These are phyloP conservation scores for Aureobasidium subglaciale DNA, from an alignment of 2,329 filamentous ascomycete species.

Conservation along the genomic window DNA sequence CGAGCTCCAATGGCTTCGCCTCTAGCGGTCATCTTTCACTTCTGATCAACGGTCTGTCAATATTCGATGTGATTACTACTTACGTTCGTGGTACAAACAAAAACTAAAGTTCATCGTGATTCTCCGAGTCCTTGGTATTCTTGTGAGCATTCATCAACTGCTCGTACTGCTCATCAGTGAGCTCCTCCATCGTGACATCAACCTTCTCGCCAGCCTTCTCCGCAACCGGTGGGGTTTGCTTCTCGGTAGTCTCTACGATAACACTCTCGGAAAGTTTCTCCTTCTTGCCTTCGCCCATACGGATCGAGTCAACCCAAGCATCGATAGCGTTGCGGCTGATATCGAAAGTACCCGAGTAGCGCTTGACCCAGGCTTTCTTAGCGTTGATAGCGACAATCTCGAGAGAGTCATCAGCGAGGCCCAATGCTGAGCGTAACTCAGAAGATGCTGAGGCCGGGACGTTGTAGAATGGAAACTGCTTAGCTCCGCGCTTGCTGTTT, in stretches of 20 bases:
- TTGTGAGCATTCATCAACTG: slow-evolving; percentile 21
- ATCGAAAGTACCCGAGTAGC: slow-evolving; percentile 56
- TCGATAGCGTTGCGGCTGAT: slow-evolving; percentile 54
- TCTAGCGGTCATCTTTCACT: too few relatives aligned
- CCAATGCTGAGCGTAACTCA: slow-evolving; percentile 54
- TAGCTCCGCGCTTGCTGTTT: slow-evolving; percentile 57
- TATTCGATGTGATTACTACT: neutral
- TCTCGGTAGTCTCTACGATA: slow-evolving; percentile 22
- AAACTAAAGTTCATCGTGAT: slow-evolving; percentile 26
- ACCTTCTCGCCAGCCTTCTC: slow-evolving; percentile 21
- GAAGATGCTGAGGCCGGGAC: slow-evolving; percentile 50
- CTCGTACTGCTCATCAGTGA: slow-evolving; percentile 28
- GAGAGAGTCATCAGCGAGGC: slow-evolving; percentile 50
- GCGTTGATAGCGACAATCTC: slow-evolving; percentile 78
- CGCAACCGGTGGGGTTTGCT: neutral
- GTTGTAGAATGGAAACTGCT: slow-evolving; percentile 77
- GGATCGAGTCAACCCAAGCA: slow-evolving; percentile 83
- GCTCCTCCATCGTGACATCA: slow-evolving; percentile 28
- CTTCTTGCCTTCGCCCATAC: slow-evolving; percentile 80
- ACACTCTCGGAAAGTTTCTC: slow-evolving; percentile 54
- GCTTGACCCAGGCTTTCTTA: slow-evolving; percentile 79
- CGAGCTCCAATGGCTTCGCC: too few relatives aligned
- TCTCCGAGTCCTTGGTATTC: slow-evolving; percentile 15
- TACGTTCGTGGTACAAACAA: neutral
- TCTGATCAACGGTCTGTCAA: too few relatives aligned